Conservation (phyloP, 257 asterid species). For the Linaria vulgaris region DNA sequence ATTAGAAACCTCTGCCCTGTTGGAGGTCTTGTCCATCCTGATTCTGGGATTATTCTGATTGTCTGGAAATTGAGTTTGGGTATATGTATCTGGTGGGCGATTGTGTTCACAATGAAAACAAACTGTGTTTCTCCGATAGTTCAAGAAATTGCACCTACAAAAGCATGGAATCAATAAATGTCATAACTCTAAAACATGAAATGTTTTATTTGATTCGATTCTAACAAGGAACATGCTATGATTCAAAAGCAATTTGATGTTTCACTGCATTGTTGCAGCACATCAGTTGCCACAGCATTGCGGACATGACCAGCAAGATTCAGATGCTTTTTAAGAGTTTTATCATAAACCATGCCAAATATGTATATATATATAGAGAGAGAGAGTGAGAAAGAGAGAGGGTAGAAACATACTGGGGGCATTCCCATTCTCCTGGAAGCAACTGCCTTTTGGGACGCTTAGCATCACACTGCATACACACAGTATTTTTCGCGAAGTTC, state of each 20-base stretch:
- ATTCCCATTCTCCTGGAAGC: constrained; percentile 99
- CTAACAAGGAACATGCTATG: too few species aligned
- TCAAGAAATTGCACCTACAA: constrained; percentile 91
- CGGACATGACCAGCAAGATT: too few species aligned
- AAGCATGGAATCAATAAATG: constrained; percentile 31
- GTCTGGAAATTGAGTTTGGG: constrained; percentile 50
- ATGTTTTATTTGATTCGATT: too few species aligned
- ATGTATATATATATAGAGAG: background rate
- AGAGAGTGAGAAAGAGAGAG: constrained; percentile 9
- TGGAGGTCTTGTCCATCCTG: constrained; percentile 44
- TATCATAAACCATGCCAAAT: too few species aligned
- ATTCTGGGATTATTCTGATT: constrained; percentile 45
- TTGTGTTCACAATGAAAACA: constrained; percentile 96
- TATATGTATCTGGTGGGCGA: constrained; percentile 82
- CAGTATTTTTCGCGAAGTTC: constrained; percentile 92
- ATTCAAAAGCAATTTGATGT: too few species aligned
- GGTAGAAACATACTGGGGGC: constrained; percentile 70
- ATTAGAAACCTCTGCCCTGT: constrained; percentile 56
- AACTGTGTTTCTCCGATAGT: constrained; percentile 85
- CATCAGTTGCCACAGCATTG: too few species aligned
- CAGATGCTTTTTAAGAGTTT: too few species aligned
- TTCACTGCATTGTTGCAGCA: too few species aligned
- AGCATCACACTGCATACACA: constrained; percentile 93
- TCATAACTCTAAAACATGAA: constrained; percentile 10
- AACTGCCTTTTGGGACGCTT: constrained; percentile 95